A percentile compares a stretch with the other conserved stretches of the same genome.
phyloP scores from a whole-genome alignment of 768 basidiomycete genomes.

The Thelephora aurantiotincta region DNA sequence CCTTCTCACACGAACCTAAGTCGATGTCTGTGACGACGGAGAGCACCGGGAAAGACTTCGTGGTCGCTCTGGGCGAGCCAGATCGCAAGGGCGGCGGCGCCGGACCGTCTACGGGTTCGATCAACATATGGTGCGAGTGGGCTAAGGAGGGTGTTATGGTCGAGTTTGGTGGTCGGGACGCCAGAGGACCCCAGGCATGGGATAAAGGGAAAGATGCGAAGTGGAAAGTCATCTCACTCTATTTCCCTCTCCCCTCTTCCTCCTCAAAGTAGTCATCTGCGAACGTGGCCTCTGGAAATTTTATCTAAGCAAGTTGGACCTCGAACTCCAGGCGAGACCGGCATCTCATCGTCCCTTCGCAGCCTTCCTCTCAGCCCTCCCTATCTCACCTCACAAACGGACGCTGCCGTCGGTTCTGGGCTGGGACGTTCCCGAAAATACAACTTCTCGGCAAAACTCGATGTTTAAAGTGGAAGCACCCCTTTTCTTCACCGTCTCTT shows the following conservation, averaged over 20 bases:
- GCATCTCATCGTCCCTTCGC: conserved; percentile 41
- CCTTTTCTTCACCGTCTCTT: conserved; percentile 87
- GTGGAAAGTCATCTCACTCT: conserved; percentile 67
- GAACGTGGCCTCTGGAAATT: conserved; percentile 41
- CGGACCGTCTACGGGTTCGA: conserved; percentile 71
- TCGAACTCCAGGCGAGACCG: neutral
- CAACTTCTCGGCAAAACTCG: conserved; percentile 89
- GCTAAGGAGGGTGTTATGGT: conserved; percentile 68
- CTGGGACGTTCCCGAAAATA: conserved; percentile 90
- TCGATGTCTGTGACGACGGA: conserved; percentile 28
- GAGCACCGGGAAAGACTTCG: conserved; percentile 69
- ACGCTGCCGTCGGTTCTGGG: conserved; percentile 81
- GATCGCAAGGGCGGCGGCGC: conserved; percentile 82
- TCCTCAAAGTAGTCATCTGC: neutral
- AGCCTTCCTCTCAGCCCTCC: conserved; percentile 74
- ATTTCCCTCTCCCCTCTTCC: conserved; percentile 15
- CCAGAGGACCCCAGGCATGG: conserved; percentile 75
- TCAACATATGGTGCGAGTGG: conserved; percentile 95
- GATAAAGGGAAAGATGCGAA: conserved; percentile 70
- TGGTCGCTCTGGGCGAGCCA: conserved; percentile 68
- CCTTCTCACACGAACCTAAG: conserved; percentile 20
- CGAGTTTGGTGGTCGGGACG: conserved; percentile 70
- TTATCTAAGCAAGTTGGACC: conserved; percentile 36
- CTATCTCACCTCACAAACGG: conserved; percentile 84
- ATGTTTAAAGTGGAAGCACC: conserved; percentile 74